Evolutionary conservation across 2,329 filamentous ascomycete species (phyloP), one percentile per base, ranked within the genome.

Genomic region (Colletotrichum horii): DNA sequence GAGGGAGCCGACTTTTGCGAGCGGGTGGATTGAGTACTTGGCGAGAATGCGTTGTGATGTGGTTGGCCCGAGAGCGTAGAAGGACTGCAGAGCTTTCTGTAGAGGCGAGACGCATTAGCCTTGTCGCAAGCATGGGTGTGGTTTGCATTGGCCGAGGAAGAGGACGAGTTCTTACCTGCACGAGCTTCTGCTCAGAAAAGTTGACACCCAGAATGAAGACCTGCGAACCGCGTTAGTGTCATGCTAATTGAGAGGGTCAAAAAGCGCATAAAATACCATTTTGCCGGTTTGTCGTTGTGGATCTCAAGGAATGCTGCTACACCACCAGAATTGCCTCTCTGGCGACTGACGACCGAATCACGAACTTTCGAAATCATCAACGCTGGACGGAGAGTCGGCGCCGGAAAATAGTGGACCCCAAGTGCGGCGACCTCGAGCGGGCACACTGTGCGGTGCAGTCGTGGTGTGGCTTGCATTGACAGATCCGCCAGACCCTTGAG

Each of bases 171-270:
- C 87, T 84, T 92, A 95, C 95, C 89, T 94, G 94, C 83, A 98
- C 93, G 82, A 98, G 91, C 85, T 93, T 93, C 81, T 89, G 87
- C 87, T 98, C 96, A 80, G 91, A 88, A 88, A 98, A 98, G 88
- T 94, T 96, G 88, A 95, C 89, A 81, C 95, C 95, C 82, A 96
- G 90, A 81, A 98, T 93, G 88, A 97, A 95, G 82, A 96, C 94
- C 95, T 95, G 56, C 12, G 43, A 22, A 19, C n/a, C 15, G 11
- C 5, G 22, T 76, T 14, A 74, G 22, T 22, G 8, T 14, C 7
- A 24, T 22, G 16, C 24, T 8, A 3, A 7, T 7, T 8, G 4
- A 34, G 6, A 26, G 19, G 5, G 32, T 26, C 14, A 8, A 9
- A 6, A 7, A 14, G 2, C 2, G 52, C 7, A 34, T 34, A 16